A percentile compares a stretch with the other conserved stretches of the same genome.
Conservation (phyloP, 352 stramenopile genomes). For the Peronosclerospora sorghi region DNA sequence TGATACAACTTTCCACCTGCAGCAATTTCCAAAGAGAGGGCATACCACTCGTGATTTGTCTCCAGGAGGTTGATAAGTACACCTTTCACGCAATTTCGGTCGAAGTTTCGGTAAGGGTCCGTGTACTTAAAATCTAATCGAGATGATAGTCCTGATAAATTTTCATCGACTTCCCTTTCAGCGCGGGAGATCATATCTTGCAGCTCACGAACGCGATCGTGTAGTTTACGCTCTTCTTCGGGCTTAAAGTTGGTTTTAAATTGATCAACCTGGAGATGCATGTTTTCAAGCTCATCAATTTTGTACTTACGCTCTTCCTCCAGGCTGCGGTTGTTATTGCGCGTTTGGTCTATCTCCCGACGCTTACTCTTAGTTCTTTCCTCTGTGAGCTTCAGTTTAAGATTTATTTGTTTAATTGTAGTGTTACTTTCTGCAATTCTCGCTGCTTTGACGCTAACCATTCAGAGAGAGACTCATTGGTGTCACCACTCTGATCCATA, state of each 20-base stretch:
- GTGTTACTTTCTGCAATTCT: constrained; percentile 73
- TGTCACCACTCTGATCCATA: constrained; percentile 65
- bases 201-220: constrained; percentile 46
- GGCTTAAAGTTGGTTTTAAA: constrained; percentile 70
- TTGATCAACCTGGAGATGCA: constrained; percentile 33
- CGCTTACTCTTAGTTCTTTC: constrained; percentile 77
- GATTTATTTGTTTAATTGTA: constrained; percentile 83
- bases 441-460: constrained; percentile 68
- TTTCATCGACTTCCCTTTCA: constrained; percentile 87
- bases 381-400: constrained; percentile 89
- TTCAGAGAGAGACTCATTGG: constrained; percentile 68
- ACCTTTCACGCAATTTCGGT: constrained; percentile 94
- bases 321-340: constrained; percentile 64
- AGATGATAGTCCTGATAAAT: constrained; percentile 87
- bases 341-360: constrained; percentile 51
- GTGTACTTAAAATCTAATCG: constrained; percentile 94
- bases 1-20: constrained; percentile 97
- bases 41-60: constrained; percentile 88
- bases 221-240: constrained; percentile 53
- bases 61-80: constrained; percentile 93
- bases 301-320: constrained; percentile 60
- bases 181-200: constrained; percentile 50
- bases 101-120: too few relatives aligned
- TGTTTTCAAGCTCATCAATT: too few relatives aligned
- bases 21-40: constrained; percentile 95